Base-by-base conservation (phyloP, 371 early-diverging fungal species). In the Vairimorpha necatrix region DNA sequence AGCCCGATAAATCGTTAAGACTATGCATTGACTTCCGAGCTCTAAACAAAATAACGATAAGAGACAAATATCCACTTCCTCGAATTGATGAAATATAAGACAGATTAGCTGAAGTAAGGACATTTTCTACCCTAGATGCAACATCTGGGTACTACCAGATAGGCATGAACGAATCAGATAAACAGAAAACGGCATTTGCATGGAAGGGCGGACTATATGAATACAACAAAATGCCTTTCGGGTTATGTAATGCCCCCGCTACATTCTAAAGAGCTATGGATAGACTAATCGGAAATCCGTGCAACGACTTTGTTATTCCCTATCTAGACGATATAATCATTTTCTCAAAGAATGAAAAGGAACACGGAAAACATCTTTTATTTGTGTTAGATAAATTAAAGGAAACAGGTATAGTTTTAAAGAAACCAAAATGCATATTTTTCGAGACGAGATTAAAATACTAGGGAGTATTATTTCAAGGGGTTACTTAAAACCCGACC, bases 131-230 rank as follows among this genome's bases (percentile, higher is more conserved):
- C 26, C n/a, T 61, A 33, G 33, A 61, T 30, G 61, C 61, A 18
- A 61, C 33, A 2, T 61, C 30, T 61, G 61, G 30, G 30, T 30
- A 61, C n/a, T 30, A 30, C 6, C 61, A 61, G 30, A 80, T 86
- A 6, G 73, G 0, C 68, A 83, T 47, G 3, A 0, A 72, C 1
- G 66, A 72, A 22, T 66, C 36, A 3, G 78, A 77, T 16, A 71
- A 58, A 0, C 46, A 82, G 22, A 82, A 85, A 34, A 84, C 87
- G 0, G 87, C 84, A 0, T 87, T 87, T 53, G 69, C 79, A n/a
- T 74, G 76, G 0, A 54, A 63, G 26, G 36, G n/a, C 13, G n/a
- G 70, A n/a, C 30, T 65, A 39, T 70, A 67, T 46, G 70, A 70
- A 32, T 70, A 9, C 67, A 70, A 39, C 32, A 13, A 66, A 24